These are phyloP conservation scores for Coemansia sp. DNA, from an alignment of 192 early-diverging fungal genomes.

Conservation along the genomic window DNA sequence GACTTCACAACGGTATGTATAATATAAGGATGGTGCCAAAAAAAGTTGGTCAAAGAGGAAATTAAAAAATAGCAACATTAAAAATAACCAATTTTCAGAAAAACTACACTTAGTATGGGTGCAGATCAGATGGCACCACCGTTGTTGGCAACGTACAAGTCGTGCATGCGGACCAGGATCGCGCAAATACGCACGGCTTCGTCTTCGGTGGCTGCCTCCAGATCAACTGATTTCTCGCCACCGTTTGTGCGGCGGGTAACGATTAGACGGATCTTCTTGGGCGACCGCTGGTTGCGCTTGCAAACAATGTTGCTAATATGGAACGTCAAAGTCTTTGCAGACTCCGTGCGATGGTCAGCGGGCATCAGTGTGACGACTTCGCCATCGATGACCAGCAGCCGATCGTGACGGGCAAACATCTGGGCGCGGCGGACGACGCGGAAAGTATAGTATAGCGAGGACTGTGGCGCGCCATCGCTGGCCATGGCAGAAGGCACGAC, in stretches of 20 bases:
- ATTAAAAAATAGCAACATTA: conserved; percentile 1
- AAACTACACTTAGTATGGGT: too few species aligned
- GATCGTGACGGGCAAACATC: conserved; percentile 84
- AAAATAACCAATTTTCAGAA: too few species aligned
- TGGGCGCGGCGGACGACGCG: conserved; percentile 79
- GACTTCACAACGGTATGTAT: not conserved
- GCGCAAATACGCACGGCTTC: conserved; percentile 51
- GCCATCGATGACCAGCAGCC: conserved; percentile 90
- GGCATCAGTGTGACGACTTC: conserved; percentile 90
- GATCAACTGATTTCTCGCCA: conserved; percentile 73
- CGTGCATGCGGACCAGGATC: conserved; percentile 33
- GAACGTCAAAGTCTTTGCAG: conserved; percentile 76
- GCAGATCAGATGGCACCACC: not conserved
- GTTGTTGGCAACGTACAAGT: conserved; percentile 15
- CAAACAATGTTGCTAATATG: conserved; percentile 70
- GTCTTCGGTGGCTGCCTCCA: conserved; percentile 71
- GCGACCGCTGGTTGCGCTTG: conserved; percentile 67
- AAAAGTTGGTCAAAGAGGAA: too few species aligned
- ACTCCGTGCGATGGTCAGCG: conserved; percentile 78
- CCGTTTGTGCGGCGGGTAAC: conserved; percentile 58
- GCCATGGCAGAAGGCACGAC: not conserved
- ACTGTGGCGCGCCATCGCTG: not conserved
- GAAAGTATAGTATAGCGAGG: conserved; percentile 70
- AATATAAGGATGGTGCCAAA: not conserved
- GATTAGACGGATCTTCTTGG: conserved; percentile 67